Evolutionary conservation across 2,329 filamentous ascomycete genomes (phyloP), one percentile per base, ranked within the genome.

Genomic region (Phialophora verrucosa): DNA sequence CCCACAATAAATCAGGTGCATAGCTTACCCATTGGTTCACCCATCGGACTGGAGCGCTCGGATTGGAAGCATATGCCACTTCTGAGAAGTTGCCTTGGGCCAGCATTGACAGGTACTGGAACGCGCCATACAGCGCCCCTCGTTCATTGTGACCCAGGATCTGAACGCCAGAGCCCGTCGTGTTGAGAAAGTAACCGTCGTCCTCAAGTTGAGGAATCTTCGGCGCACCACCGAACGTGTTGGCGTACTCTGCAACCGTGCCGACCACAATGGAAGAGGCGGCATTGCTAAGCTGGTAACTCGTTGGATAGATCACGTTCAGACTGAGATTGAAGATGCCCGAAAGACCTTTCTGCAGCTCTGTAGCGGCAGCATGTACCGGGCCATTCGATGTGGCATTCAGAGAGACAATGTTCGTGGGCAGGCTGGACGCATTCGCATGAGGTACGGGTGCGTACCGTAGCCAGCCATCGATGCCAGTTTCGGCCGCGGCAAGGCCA

Each of bases 71-170:
- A 55, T 82, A 82, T 4, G 82, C 74, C 0, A 82, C 79, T 1
- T 79, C 70, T 0, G 81, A 80, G 65, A 86, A 79, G 54, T 88
- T 83, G 27, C 83, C 84, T 74, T 88, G 87, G 0, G 84, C 86
- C n/a, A 91, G 79, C 75, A 84, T 82, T 1, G 86, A 88, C 10
- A 91, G 81, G 69, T 90, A 91, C 68, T 90, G 85, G 71, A 90
- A 91, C 4, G 88, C 82, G 6, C 89, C 89, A 70, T 91, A 91
- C 0, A 91, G 81, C 4, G 87, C 86, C 12, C 88, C 89, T 0
- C 88, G 84, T 72, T 90, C 87, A 70, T 90, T 90, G 67, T 86
- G 81, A 0, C 88, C 88, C 1, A 90, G 73, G 58, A 91, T 90
- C 42, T 83, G 78, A 25, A 66, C 59, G 20, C 42, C 29, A 4